Base-by-base conservation (phyloP, 306 rosid species). In the Quercus agrifolia region DNA sequence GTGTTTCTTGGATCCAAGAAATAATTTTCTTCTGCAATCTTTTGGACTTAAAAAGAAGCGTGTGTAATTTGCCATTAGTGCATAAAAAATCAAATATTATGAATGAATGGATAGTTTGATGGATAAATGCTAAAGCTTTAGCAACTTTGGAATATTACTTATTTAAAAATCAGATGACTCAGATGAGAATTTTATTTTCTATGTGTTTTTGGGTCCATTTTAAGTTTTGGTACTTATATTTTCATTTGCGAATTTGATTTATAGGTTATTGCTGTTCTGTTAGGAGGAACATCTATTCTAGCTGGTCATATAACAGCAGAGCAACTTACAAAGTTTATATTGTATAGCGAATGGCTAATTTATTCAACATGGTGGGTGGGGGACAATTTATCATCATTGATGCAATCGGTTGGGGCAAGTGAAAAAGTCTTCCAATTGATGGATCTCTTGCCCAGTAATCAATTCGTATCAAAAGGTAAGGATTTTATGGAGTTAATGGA, bases 361-460 rank as follows among this genome's bases (percentile, higher is more conserved):
- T 91, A 86, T 86, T 90, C 99, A 90, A 95, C 98, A 80, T 95
- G 98, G 99, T 92, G 92, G 98, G 98, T 95, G 69, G 99, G 99
- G 62, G 98, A 95, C 88, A 91, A 90, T 84, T 35, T 95, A 81
- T 95, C 98, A 82, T 83, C 87, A 79, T 87, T 95, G 88, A 95
- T 95, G 98, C 98, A 95, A 78, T 95, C 99, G 64, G 93, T 95
- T 73, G 99, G 99, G 75, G 99, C 99, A 56, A 92, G 98, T 80
- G 99, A 95, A 85, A 95, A 95, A 81, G 99, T 95, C 70, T 95
- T 95, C 84, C 90, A 89, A 77, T 83, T 95, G 81, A 92, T 95
- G 98, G 98, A 95, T 84, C 98, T 95, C 81, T 83, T 79, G 38
- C 92, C 98, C 46, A 91, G 98, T 82, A 87, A 85, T 86, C 98